Evolutionary conservation across 345 rosid genomes (phyloP), one percentile per base, ranked within the genome.

Genomic region (Camelina hispida): DNA sequence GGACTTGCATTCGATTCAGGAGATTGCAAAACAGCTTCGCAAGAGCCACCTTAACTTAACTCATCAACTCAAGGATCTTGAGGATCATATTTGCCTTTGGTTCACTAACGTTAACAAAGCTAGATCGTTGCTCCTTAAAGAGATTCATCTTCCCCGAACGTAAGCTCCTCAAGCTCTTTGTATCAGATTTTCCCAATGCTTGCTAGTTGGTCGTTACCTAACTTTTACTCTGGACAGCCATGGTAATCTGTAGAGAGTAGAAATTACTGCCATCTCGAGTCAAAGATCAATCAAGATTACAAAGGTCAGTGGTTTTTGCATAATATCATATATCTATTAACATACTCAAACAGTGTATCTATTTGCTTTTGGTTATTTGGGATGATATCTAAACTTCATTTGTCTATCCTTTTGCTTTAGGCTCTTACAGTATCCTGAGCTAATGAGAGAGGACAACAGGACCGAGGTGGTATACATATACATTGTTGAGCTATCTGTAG

Each of bases 51-150:
- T 62, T 9, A 77, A 82, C 50, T 73, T 86, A 64, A 71, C 67
- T 15, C 68, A 76, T 25, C 84, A 75, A 64, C 87, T 89, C 56
- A 62, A 67, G 74, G 87, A 80, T 73, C 95, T 91, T 28, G 90
- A 88, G 76, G 85, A 87, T 16, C 94, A 80, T 73, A 77, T 94
- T 51, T 83, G 83, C 81, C 78, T 85, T 35, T 88, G 89, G 82
- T 86, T 89, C 68, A 83, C 65, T 62, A 74, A 75, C 48, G 83
- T 91, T 63, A 93, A 87, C 81, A 81, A 75, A 78, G 84, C 84
- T 37, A 86, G 98, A 76, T 64, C 58, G 34, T 68, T 74, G 58
- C 90, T 91, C 38, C 83, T 86, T 10, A 62, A 78, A 34, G 80
- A 87, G 80, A 78, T 93, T 9, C 71, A 54, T 76, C 74, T 48